Evolutionary conservation across 1,284 basidiomycete species (phyloP).

Genomic region (Omphalotus olearius): DNA sequence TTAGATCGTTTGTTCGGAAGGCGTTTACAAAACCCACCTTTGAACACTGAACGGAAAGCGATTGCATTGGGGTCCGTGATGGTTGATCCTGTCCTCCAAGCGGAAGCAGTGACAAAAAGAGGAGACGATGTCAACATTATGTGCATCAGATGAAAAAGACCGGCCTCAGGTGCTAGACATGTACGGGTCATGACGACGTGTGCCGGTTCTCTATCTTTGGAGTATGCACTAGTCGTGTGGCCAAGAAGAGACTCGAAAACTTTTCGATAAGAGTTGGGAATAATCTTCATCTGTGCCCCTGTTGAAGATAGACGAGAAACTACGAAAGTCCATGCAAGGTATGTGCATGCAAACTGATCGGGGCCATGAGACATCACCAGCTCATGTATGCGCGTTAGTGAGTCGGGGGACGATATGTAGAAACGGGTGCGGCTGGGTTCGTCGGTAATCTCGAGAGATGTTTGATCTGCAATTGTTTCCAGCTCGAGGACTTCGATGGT

Average conservation of each 20-base stretch:
- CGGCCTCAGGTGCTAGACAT: constrained; percentile 50
- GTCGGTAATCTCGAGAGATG: constrained; percentile 47
- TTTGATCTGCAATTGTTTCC: constrained; percentile 63
- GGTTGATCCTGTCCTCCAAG: constrained; percentile 62
- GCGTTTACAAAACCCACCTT: constrained; percentile 46
- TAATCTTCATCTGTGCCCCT: constrained; percentile 39
- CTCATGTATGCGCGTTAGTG: constrained; percentile 58
- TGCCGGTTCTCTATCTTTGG: constrained; percentile 52
- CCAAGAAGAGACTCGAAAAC: constrained; percentile 56
- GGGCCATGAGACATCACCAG: constrained; percentile 53
- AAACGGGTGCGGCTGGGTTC: constrained; percentile 43
- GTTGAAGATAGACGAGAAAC: constrained; percentile 54
- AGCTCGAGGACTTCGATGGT: constrained; percentile 79
- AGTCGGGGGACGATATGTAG: constrained; percentile 53
- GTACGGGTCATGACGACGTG: constrained; percentile 51
- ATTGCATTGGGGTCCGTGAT: constrained; percentile 78
- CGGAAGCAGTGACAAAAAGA: constrained; percentile 67
- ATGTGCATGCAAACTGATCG: constrained; percentile 62
- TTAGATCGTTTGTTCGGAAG: background rate
- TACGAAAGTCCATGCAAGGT: constrained; percentile 78
- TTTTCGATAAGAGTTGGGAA: constrained; percentile 47
- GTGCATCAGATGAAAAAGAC: constrained; percentile 52
- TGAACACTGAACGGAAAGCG: constrained; percentile 79
- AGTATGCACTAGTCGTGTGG: constrained; percentile 35
- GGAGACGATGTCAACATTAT: constrained; percentile 63